phyloP scores from a whole-genome alignment of 2,329 filamentous ascomycete genomes.

The Neurospora sp. region DNA sequence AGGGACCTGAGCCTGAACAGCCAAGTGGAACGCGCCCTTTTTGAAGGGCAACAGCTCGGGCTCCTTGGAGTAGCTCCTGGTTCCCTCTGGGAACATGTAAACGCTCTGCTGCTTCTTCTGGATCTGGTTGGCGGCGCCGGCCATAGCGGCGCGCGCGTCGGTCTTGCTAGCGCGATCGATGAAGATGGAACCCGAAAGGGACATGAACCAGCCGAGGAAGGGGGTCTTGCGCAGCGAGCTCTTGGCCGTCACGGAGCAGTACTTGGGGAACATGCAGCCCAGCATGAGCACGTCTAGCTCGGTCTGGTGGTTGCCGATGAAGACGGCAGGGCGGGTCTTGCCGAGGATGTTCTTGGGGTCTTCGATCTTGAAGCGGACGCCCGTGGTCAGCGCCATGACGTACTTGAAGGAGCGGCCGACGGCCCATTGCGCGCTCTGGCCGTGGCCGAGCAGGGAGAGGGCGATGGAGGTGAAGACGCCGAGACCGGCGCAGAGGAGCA shows the following conservation, averaged over 20 bases:
- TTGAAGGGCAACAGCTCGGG: constrained; percentile 89
- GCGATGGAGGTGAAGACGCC: constrained; percentile 66
- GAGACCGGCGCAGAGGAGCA: constrained; percentile 55
- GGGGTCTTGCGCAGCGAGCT: constrained; percentile 68
- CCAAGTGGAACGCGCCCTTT: constrained; percentile 95
- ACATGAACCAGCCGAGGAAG: constrained; percentile 91
- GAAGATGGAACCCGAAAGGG: constrained; percentile 81
- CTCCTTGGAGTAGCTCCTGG: constrained; percentile 76
- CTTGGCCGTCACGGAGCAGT: constrained; percentile 92
- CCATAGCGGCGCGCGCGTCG: constrained; percentile 77
- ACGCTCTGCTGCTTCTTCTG: constrained; percentile 61
- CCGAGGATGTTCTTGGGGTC: constrained; percentile 55
- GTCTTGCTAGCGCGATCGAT: constrained; percentile 83
- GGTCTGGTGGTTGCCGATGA: constrained; percentile 91
- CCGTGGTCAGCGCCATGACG: constrained; percentile 64
- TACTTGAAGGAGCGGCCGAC: constrained; percentile 71
- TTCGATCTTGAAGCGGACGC: constrained; percentile 66
- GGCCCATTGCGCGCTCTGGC: constrained; percentile 77
- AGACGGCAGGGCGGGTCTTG: constrained; percentile 69
- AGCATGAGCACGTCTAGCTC: constrained; percentile 93
- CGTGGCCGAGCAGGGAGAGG: constrained; percentile 62
- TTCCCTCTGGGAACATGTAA: constrained; percentile 88
- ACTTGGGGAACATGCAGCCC: constrained; percentile 77
- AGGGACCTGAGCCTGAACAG: constrained; percentile 85
- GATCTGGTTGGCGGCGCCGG: constrained; percentile 74